phyloP scores from a whole-genome alignment of 768 basidiomycete genomes.

The Filobasidium floriforme region DNA sequence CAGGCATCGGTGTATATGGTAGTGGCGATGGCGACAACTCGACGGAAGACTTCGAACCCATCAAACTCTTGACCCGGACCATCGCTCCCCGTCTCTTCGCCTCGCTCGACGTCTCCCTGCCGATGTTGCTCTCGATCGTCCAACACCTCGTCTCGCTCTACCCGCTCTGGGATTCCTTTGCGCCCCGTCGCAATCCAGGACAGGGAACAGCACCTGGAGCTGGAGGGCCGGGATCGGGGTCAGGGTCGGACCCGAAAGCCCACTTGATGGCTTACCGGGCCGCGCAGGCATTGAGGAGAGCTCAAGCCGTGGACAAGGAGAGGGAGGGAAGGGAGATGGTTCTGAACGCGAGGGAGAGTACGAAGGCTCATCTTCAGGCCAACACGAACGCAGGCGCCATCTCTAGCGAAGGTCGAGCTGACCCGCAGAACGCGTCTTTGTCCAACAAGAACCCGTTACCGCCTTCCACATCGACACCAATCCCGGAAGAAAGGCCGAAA shows the following conservation, averaged over 20 bases:
- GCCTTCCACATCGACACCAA: too few relatives aligned
- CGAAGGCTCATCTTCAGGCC: background rate
- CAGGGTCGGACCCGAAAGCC: background rate
- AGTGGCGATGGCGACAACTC: background rate
- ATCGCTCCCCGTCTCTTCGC: slow-evolving; percentile 60
- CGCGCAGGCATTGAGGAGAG: background rate
- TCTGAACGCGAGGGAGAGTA: slow-evolving; percentile 1
- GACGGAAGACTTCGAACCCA: slow-evolving; percentile 23
- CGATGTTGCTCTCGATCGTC: slow-evolving; percentile 70
- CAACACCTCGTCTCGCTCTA: slow-evolving; percentile 89
- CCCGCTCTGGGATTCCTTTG: slow-evolving; percentile 66
- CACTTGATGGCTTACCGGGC: background rate
- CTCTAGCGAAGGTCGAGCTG: background rate
- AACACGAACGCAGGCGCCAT: background rate
- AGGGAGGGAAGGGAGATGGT: slow-evolving; percentile 23
- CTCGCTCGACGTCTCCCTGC: slow-evolving; percentile 73
- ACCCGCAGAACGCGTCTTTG: background rate
- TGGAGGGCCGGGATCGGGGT: background rate
- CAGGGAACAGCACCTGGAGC: background rate
- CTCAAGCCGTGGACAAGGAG: slow-evolving; percentile 8
- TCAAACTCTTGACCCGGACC: slow-evolving; percentile 54
- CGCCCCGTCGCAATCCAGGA: background rate
- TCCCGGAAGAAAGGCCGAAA: background rate
- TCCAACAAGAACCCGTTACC: too few relatives aligned
- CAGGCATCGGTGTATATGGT: slow-evolving; percentile 28